A percentile compares a stretch with the other conserved stretches of the same genome.
Evolutionary conservation across 768 basidiomycete species (phyloP).

Genomic region (Tulasnella sp.): DNA sequence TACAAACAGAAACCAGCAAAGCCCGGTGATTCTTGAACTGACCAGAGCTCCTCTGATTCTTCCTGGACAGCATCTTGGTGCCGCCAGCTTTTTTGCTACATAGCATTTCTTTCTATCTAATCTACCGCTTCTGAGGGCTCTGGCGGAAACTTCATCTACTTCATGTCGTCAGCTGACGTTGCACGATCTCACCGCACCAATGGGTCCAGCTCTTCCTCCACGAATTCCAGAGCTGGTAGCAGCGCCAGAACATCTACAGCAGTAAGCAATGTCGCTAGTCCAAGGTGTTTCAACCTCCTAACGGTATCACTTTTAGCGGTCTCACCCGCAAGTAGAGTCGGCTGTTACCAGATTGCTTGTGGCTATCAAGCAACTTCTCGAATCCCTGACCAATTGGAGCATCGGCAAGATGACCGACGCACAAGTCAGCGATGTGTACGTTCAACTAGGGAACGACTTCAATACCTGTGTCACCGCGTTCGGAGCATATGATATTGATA

Average conservation of each 20-base stretch:
- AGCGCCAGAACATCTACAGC: conserved; percentile 6
- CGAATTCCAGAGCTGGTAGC: not conserved
- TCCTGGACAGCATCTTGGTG: too few relatives aligned
- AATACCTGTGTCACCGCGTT: conserved; percentile 89
- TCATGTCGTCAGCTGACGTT: conserved; percentile 4
- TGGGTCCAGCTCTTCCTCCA: conserved; percentile 7
- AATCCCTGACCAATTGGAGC: conserved; percentile 80
- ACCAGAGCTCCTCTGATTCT: too few relatives aligned
- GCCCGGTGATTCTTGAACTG: too few relatives aligned
- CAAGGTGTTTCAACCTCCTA: not conserved
- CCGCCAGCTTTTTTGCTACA: too few relatives aligned
- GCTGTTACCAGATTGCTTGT: conserved; percentile 88
- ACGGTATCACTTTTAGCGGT: not conserved
- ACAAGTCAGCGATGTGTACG: conserved; percentile 93
- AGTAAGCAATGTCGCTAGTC: not conserved
- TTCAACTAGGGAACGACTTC: conserved; percentile 93
- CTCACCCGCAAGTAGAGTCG: conserved; percentile 67
- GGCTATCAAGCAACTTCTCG: conserved; percentile 89
- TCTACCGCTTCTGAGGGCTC: too few relatives aligned
- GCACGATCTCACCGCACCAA: conserved; percentile 8
- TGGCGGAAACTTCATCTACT: too few relatives aligned
- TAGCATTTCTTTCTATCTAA: too few relatives aligned
- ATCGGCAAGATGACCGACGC: conserved; percentile 54
- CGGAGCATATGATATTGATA: conserved; percentile 69
- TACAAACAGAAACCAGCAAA: too few relatives aligned